Evolutionary conservation across 2,329 filamentous ascomycete species (phyloP).

Genomic region (Scedosporium dehoogii): DNA sequence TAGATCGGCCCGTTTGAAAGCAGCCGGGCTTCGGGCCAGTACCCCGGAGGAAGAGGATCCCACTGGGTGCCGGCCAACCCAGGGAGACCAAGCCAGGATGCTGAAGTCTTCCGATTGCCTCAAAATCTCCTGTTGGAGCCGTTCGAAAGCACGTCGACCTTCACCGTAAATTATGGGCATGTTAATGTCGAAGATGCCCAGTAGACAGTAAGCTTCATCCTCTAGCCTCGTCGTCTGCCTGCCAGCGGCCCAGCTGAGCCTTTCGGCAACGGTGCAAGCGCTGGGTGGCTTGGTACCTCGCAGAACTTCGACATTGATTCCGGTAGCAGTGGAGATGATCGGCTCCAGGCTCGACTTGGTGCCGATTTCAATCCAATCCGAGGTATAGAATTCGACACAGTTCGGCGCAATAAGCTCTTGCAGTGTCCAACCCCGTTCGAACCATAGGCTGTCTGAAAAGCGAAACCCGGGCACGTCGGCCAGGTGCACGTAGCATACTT

Average conservation of each 20-base stretch:
- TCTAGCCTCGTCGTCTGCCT: conserved; percentile 17
- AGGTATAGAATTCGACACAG: conserved; percentile 18
- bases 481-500: conserved; percentile 18
- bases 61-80: background rate
- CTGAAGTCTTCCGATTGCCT: conserved; percentile 23
- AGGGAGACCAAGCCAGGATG: conserved; percentile 19
- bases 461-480: conserved; percentile 13
- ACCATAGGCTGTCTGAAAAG: conserved; percentile 14
- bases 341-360: conserved; percentile 13
- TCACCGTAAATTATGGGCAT: conserved; percentile 20
- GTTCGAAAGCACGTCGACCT: conserved; percentile 19
- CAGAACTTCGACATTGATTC: conserved; percentile 14
- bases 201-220: conserved; percentile 20
- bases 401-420: conserved; percentile 21
- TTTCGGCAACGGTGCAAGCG: conserved; percentile 10
- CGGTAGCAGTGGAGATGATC: conserved; percentile 12
- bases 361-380: conserved; percentile 17
- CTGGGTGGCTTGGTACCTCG: conserved; percentile 1
- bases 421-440: conserved; percentile 18
- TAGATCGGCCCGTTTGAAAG: conserved; percentile 10
- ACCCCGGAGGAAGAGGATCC: conserved; percentile 3
- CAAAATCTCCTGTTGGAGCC: conserved; percentile 25
- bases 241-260: conserved; percentile 18
- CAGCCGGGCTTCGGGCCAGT: conserved; percentile 7
- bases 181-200: conserved; percentile 20